Evolutionary conservation across 1,139 yeast species (phyloP).

Genomic region (Taiozyma sp.): DNA sequence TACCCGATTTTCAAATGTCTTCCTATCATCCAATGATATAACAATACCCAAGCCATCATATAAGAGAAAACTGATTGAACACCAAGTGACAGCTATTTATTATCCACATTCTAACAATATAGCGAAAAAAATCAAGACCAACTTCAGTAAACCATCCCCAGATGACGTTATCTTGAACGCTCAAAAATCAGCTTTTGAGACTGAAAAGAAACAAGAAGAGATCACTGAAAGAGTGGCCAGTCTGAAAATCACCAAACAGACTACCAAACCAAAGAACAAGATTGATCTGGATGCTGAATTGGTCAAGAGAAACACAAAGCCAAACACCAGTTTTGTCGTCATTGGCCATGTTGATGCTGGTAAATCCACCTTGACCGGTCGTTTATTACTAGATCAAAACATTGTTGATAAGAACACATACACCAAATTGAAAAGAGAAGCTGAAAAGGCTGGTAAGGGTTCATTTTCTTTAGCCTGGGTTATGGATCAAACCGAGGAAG

Average conservation of each 20-base stretch:
- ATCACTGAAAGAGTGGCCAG: constrained; percentile 16
- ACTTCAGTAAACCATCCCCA: constrained; percentile 72
- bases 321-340: constrained; percentile 73
- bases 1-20: background rate
- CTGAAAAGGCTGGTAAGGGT: constrained; percentile 79
- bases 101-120: constrained; percentile 37
- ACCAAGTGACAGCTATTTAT: constrained; percentile 34
- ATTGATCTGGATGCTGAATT: constrained; percentile 34
- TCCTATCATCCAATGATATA: background rate
- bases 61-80: constrained; percentile 22
- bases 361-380: constrained; percentile 90
- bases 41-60: background rate
- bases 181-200: constrained; percentile 48
- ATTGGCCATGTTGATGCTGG: constrained; percentile 99
- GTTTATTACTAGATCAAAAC: constrained; percentile 75
- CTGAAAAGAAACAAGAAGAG: constrained; percentile 24
- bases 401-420: constrained; percentile 75
- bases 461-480: constrained; percentile 98
- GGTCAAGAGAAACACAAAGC: constrained; percentile 39
- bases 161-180: constrained; percentile 69
- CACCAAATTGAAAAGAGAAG: constrained; percentile 72
- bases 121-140: constrained; percentile 41
- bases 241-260: constrained; percentile 18
- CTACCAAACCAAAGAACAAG: constrained; percentile 32
- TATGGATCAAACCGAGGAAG: constrained; percentile 92